A percentile compares a stretch with the other conserved stretches of the same genome.
phyloP scores from a whole-genome alignment of 441 rosid species.

The Viola pubescens region DNA sequence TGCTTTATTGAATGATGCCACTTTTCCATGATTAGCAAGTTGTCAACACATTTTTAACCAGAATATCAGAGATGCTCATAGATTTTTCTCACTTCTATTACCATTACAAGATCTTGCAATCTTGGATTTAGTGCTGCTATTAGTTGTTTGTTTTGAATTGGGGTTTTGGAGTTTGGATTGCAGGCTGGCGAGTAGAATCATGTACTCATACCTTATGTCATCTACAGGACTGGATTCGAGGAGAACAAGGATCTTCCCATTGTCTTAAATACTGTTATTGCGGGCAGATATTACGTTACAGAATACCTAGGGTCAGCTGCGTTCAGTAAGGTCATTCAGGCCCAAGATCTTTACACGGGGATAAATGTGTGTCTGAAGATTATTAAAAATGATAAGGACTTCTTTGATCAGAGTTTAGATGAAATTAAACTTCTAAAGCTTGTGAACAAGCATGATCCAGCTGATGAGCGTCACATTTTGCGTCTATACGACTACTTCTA shows the following conservation, averaged over 20 bases:
- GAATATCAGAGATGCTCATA: background rate
- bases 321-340: slow-evolving; percentile 88
- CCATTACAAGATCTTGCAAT: background rate
- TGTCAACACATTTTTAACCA: background rate
- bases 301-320: slow-evolving; percentile 95
- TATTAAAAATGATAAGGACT: slow-evolving; percentile 91
- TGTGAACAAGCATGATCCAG: slow-evolving; percentile 80
- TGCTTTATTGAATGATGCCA: background rate
- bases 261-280: slow-evolving; percentile 60
- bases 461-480: slow-evolving; percentile 67
- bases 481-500: slow-evolving; percentile 94
- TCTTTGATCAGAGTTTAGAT: slow-evolving; percentile 92
- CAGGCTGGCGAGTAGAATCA: background rate
- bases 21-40: slow-evolving; percentile 5
- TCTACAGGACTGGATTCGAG: slow-evolving; percentile 91
- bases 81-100: background rate
- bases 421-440: slow-evolving; percentile 91
- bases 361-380: slow-evolving; percentile 82
- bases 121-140: background rate
- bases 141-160: slow-evolving; percentile 12
- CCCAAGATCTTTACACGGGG: slow-evolving; percentile 68
- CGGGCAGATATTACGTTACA: slow-evolving; percentile 80
- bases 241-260: slow-evolving; percentile 78
- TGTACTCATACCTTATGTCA: slow-evolving; percentile 21
- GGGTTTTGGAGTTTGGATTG: slow-evolving; percentile 16